Percentiles rank a stretch among this genome's conserved stretches.
These are phyloP conservation scores for Coriaria nepalensis DNA, from an alignment of 306 rosid genomes.

Conservation along the genomic window DNA sequence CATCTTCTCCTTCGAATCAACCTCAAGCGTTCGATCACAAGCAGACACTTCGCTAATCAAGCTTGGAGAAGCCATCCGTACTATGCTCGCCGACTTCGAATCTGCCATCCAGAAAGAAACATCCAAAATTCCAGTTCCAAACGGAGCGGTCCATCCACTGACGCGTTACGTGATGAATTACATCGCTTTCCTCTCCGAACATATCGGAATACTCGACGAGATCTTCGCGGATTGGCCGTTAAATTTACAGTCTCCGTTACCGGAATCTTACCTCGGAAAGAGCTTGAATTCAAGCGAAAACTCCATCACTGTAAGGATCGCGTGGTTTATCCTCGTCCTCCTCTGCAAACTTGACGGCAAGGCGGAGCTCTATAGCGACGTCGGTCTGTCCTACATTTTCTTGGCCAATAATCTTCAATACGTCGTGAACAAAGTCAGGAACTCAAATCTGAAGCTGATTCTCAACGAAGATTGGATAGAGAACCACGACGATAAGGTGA, in stretches of 20 bases:
- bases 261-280: slow-evolving; percentile 40
- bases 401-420: slow-evolving; percentile 88
- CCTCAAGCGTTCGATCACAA: slow-evolving; percentile 26
- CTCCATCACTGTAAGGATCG: slow-evolving; percentile 30
- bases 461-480: slow-evolving; percentile 55
- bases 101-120: slow-evolving; percentile 54
- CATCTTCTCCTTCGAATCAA: slow-evolving; percentile 55
- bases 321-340: slow-evolving; percentile 57
- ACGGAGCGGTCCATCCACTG: slow-evolving; percentile 78
- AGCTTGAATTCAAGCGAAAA: slow-evolving; percentile 20
- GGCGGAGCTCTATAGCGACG: slow-evolving; percentile 51
- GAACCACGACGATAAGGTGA: slow-evolving; percentile 54
- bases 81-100: slow-evolving; percentile 51
- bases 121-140: slow-evolving; percentile 43
- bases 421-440: slow-evolving; percentile 47
- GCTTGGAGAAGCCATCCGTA: slow-evolving; percentile 34
- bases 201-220: slow-evolving; percentile 32
- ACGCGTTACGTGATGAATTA: slow-evolving; percentile 94
- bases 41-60: slow-evolving; percentile 28
- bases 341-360: slow-evolving; percentile 80
- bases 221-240: slow-evolving; percentile 50
- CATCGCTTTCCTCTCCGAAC: slow-evolving; percentile 46
- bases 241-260: slow-evolving; percentile 27
- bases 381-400: slow-evolving; percentile 65
- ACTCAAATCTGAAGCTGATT: slow-evolving; percentile 36